Evolutionary conservation across 2,329 filamentous ascomycete genomes (phyloP), one percentile per base, ranked within the genome.

Genomic region (Arthroderma uncinatum): DNA sequence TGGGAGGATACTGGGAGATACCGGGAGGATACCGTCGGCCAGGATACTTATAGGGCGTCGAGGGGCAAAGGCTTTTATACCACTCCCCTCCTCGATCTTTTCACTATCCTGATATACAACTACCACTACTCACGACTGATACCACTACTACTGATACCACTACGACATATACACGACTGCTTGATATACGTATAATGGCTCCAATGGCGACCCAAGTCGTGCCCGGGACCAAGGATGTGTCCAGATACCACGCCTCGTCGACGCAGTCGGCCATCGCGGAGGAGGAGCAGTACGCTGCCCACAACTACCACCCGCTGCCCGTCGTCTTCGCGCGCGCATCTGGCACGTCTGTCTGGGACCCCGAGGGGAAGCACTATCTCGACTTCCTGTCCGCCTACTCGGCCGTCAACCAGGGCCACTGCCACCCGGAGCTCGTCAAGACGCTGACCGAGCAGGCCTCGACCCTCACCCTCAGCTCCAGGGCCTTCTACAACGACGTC

Each of bases 341-440:
- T 66, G 93, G 92, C 53, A 86, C 86, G 68, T 85, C 87, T 60
- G 93, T 97, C 58, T 98, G 93, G 92, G 93, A 98, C 70, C 93
- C 93, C 16, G 93, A 98, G 77, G 90, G 88, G 68, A 87, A 85
- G 66, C 85, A 95, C 72, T 97, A 98, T 74, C 84, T 97, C 66
- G 93, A 98, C 74, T 98, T 96, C 76, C 83, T 98, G 63, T 97
- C 92, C 50, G 93, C 93, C 63, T 98, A 98, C 80, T 94, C 88
- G 65, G 93, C 93, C 61, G 90, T 97, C 70, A 97, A 97, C 78
- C 92, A 97, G 75, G 92, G 92, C 62, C 92, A 98, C 74, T 97
- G 92, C 75, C 92, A 98, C 76, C 93, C 93, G 4, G 91, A 95
- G 76, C 84, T 97, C 58, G 84, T 98, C 70, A 91, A 92, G 73